Percentiles rank a stretch among this genome's conserved stretches.
These are phyloP conservation scores for Yarrowia keelungensis DNA, from an alignment of 805 yeast species.

Conservation along the genomic window DNA sequence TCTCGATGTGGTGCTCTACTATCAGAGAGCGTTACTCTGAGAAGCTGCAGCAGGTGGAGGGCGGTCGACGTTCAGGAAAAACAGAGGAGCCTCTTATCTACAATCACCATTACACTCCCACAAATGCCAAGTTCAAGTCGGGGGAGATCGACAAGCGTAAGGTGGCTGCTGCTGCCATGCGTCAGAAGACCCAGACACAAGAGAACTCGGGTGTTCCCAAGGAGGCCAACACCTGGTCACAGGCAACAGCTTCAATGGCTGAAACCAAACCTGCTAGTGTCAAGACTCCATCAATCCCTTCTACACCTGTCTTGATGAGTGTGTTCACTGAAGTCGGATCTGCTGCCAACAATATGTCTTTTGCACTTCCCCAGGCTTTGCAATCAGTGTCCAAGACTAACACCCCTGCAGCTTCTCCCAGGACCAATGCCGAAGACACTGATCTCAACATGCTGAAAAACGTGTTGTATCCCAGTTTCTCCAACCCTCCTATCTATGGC, in stretches of 20 bases:
- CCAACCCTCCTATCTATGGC: constrained; percentile 30
- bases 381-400: constrained; percentile 29
- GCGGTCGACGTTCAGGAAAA: constrained; percentile 15
- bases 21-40: constrained; percentile 48
- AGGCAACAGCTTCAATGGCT: constrained; percentile 23
- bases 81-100: constrained; percentile 28
- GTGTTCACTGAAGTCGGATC: constrained; percentile 27
- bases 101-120: constrained; percentile 35
- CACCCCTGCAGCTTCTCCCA: constrained; percentile 20
- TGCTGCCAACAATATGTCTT: constrained; percentile 7
- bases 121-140: constrained; percentile 23
- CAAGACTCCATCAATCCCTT: constrained; percentile 22
- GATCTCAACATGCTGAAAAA: constrained; percentile 24
- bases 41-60: constrained; percentile 35
- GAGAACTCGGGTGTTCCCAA: constrained; percentile 2
- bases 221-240: constrained; percentile 32
- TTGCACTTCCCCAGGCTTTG: constrained; percentile 22
- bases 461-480: constrained; percentile 23
- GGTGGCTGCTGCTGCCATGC: constrained; percentile 33
- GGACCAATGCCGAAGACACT: constrained; percentile 8
- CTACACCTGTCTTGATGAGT: constrained; percentile 31
- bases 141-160: constrained; percentile 34
- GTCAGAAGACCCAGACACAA: constrained; percentile 16
- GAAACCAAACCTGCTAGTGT: constrained; percentile 23
- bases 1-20: constrained; percentile 50